A percentile compares a stretch with the other conserved stretches of the same genome.
These are phyloP conservation scores for Amanita polypyramis DNA, from an alignment of 768 basidiomycete genomes.

Conservation along the genomic window DNA sequence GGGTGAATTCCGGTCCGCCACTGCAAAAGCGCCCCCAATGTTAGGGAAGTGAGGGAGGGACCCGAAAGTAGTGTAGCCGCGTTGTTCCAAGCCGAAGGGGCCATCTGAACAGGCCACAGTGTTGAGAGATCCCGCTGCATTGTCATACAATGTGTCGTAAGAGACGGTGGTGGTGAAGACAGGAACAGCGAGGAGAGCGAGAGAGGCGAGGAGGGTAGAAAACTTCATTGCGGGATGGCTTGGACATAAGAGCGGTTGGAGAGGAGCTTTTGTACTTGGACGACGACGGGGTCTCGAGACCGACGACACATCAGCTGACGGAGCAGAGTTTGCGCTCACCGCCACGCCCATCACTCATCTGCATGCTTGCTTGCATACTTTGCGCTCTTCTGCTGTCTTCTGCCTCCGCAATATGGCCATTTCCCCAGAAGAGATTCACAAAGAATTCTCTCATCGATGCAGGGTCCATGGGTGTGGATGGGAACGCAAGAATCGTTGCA, in stretches of 20 bases:
- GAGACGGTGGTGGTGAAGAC: slow-evolving; percentile 15
- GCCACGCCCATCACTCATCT: background rate
- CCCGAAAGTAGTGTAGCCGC: slow-evolving; percentile 28
- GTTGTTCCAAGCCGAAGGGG: slow-evolving; percentile 28
- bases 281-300: background rate
- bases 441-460: slow-evolving; percentile 74
- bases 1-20: slow-evolving; percentile 28
- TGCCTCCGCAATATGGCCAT: slow-evolving; percentile 58
- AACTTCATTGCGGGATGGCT: slow-evolving; percentile 14
- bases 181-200: slow-evolving; percentile 14
- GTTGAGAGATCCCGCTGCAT: slow-evolving; percentile 18
- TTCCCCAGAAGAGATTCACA: slow-evolving; percentile 75
- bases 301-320: too few species aligned
- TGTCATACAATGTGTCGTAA: slow-evolving; percentile 35
- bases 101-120: slow-evolving; percentile 40
- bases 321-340: background rate
- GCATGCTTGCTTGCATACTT: background rate
- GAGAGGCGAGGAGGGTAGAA: slow-evolving; percentile 14
- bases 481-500: slow-evolving; percentile 68
- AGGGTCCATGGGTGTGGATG: slow-evolving; percentile 68
- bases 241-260: background rate
- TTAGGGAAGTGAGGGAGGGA: slow-evolving; percentile 32
- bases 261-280: background rate
- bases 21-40: slow-evolving; percentile 31
- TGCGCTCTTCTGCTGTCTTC: slow-evolving; percentile 4